Conservation (phyloP, 306 rosid species). For the Arachis stenosperma region DNA sequence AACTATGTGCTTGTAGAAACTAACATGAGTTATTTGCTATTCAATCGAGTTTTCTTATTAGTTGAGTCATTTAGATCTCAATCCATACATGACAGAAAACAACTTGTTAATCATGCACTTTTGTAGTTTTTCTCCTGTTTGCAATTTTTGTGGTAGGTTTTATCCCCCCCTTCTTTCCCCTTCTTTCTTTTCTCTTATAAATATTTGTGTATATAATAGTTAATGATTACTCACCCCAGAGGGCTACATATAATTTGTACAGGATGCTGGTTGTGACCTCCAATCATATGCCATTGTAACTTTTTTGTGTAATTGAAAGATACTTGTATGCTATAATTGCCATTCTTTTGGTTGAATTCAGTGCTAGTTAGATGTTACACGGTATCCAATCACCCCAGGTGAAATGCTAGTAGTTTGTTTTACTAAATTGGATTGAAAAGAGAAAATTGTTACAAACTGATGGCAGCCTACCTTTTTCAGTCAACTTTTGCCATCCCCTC, state of each 20-base stretch:
- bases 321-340: constrained; percentile 10
- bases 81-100: constrained; percentile 2
- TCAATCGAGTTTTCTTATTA: neutral
- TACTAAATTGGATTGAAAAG: neutral
- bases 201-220: too few species aligned
- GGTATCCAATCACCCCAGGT: neutral
- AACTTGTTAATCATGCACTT: neutral
- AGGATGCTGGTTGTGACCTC: neutral
- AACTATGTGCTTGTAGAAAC: constrained; percentile 12
- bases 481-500: too few species aligned
- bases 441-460: constrained; percentile 1
- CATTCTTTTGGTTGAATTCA: constrained; percentile 8
- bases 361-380: constrained; percentile 9
- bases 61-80: constrained; percentile 11
- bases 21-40: neutral
- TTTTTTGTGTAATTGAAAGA: neutral
- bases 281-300: constrained; percentile 1
- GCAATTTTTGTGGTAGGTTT: too few species aligned
- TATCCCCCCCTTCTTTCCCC: too few species aligned
- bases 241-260: too few species aligned
- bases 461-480: neutral
- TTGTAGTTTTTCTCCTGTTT: too few species aligned
- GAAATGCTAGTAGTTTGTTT: constrained; percentile 17
- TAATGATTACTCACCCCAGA: too few species aligned
- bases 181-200: too few species aligned